Conservation (phyloP, 2,329 filamentous ascomycete species). For the Thielaviopsis ethacetica region DNA sequence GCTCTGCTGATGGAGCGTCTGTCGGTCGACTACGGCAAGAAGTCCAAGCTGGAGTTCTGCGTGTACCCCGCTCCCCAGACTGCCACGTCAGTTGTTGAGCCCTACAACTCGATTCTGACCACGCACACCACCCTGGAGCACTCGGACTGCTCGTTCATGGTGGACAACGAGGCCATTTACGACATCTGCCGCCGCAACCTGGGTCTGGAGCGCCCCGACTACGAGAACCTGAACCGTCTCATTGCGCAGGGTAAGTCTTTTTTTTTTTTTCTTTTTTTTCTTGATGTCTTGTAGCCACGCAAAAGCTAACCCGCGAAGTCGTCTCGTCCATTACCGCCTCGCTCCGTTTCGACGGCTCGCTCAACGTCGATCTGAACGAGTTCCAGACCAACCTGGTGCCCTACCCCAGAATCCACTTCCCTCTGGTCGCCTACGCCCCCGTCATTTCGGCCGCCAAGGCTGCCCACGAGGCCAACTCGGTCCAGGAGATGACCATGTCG, state of each 20-base stretch:
- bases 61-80: slow-evolving; percentile 97
- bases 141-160: slow-evolving; percentile 99
- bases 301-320: slow-evolving; percentile 40
- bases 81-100: slow-evolving; percentile 94
- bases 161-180: slow-evolving; percentile 99
- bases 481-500: slow-evolving; percentile 95
- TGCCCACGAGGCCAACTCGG: slow-evolving; percentile 93
- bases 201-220: slow-evolving; percentile 91
- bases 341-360: slow-evolving; percentile 93
- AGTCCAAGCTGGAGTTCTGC: slow-evolving; percentile 99
- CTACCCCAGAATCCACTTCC: slow-evolving; percentile 98
- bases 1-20: slow-evolving; percentile 97
- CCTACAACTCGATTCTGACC: slow-evolving; percentile 98
- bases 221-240: slow-evolving; percentile 96
- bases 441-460: slow-evolving; percentile 92
- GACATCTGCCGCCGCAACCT: slow-evolving; percentile 98
- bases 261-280: neutral
- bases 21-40: slow-evolving; percentile 98
- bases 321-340: slow-evolving; percentile 97
- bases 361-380: slow-evolving; percentile 98
- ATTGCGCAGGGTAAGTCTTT: slow-evolving; percentile 67
- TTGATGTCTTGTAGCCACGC: neutral
- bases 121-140: slow-evolving; percentile 99
- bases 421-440: slow-evolving; percentile 87
- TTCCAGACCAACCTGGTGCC: slow-evolving; percentile 99